Evolutionary conservation across 2,329 filamentous ascomycete genomes (phyloP).

Genomic region (Aspergillus ibericus): DNA sequence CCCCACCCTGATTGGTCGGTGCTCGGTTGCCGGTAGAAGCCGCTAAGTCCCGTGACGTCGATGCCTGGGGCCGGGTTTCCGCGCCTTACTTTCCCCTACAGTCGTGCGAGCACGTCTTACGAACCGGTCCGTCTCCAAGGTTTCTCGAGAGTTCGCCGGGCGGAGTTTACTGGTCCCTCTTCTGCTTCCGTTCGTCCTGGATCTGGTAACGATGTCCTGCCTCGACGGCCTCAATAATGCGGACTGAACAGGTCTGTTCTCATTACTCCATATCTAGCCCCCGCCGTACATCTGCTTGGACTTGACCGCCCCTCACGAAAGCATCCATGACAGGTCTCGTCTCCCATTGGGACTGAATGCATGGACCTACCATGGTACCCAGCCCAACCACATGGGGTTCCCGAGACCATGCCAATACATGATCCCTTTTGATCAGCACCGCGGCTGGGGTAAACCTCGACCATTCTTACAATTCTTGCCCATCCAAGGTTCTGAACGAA

Average conservation of each 20-base stretch:
- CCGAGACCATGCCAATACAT: background rate
- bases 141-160: background rate
- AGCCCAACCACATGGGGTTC: background rate
- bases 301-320: background rate
- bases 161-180: background rate
- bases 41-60: slow-evolving; percentile 33
- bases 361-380: background rate
- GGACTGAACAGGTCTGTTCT: background rate
- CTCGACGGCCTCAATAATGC: background rate
- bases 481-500: background rate
- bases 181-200: background rate
- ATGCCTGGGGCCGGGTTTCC: slow-evolving; percentile 19
- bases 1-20: slow-evolving; percentile 34
- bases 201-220: background rate
- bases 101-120: background rate
- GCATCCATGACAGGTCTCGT: background rate
- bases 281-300: background rate
- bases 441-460: slow-evolving; percentile 10
- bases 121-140: background rate
- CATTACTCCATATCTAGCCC: too few relatives aligned
- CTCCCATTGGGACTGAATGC: background rate
- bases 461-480: slow-evolving; percentile 1
- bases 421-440: background rate
- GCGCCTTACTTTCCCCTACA: background rate
- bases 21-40: slow-evolving; percentile 37